Evolutionary conservation across 305 asterid genomes (phyloP).

Genomic region (Rubia balearica): DNA sequence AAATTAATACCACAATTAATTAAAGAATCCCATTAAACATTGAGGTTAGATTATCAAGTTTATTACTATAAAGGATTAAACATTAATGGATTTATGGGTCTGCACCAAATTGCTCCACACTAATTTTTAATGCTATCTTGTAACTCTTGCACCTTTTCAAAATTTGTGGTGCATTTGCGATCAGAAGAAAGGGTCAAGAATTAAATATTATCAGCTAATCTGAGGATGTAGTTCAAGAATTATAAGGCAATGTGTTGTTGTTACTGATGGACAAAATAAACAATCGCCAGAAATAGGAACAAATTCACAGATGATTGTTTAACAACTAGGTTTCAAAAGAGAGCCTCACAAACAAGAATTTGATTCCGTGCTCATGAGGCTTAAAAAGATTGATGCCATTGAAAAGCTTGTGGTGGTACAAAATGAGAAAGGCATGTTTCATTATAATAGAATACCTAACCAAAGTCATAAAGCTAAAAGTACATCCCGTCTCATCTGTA

Average conservation of each 20-base stretch:
- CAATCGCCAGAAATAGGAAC: not conserved
- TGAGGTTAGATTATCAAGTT: slow-evolving; percentile 4
- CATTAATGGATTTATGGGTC: slow-evolving; percentile 9
- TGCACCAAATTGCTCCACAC: slow-evolving; percentile 13
- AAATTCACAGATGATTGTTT: not conserved
- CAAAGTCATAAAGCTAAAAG: not conserved
- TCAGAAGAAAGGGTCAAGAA: not conserved
- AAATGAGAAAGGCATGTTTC: slow-evolving; percentile 5
- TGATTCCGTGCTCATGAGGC: not conserved
- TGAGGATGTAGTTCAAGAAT: not conserved
- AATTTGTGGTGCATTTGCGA: not conserved
- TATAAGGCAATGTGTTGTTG: not conserved
- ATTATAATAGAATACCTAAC: not conserved
- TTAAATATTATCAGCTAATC: not conserved
- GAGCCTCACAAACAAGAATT: slow-evolving; percentile 7
- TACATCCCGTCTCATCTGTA: too few relatives aligned
- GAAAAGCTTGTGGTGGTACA: not conserved
- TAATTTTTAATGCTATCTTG: not conserved
- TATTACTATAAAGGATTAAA: not conserved
- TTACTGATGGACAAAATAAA: not conserved
- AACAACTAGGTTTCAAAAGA: not conserved
- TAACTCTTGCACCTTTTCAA: not conserved
- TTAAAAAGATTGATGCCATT: not conserved
- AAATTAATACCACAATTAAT: not conserved
- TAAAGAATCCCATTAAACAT: slow-evolving; percentile 6